Evolutionary conservation across 257 asterid genomes (phyloP).

Genomic region (Nemophila menziesii): DNA sequence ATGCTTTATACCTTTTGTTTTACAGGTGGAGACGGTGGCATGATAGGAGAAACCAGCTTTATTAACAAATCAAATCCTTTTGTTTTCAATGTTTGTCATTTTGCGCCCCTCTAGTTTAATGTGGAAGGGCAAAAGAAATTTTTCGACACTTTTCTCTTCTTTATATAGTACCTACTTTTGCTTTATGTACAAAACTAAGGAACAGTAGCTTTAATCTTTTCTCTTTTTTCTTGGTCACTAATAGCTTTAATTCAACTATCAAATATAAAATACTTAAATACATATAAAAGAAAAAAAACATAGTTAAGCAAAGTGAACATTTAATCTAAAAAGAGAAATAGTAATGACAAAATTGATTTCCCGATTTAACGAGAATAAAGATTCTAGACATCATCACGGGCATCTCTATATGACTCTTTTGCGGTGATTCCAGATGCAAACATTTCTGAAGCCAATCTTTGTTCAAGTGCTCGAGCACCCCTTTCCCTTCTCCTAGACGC

Average conservation of each 20-base stretch:
- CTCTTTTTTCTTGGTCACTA: too few relatives aligned
- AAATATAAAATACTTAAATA: too few relatives aligned
- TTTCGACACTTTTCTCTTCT: not conserved
- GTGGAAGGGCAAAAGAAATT: not conserved
- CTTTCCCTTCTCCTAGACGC: constrained; percentile 95
- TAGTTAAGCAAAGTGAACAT: too few relatives aligned
- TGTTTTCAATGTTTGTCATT: not conserved
- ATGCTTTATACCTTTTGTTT: not conserved
- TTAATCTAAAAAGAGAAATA: too few relatives aligned
- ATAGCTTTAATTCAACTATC: not conserved
- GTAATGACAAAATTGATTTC: not conserved
- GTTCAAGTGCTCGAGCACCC: constrained; percentile 92
- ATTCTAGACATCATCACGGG: constrained; percentile 48
- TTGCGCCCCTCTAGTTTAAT: not conserved
- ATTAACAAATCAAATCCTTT: constrained; percentile 19
- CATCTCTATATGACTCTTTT: constrained; percentile 42
- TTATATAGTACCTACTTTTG: not conserved
- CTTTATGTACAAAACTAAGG: not conserved
- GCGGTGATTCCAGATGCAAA: constrained; percentile 41
- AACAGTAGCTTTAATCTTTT: too few relatives aligned
- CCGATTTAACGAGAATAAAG: not conserved
- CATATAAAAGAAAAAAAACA: too few relatives aligned
- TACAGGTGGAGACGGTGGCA: constrained; percentile 94
- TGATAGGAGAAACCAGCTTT: constrained; percentile 69
- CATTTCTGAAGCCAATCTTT: constrained; percentile 74